Percentiles rank a stretch among this genome's conserved stretches.
Conservation (phyloP, 225 moss, liverwort and hornwort species). For the Straminergon stramineum region DNA sequence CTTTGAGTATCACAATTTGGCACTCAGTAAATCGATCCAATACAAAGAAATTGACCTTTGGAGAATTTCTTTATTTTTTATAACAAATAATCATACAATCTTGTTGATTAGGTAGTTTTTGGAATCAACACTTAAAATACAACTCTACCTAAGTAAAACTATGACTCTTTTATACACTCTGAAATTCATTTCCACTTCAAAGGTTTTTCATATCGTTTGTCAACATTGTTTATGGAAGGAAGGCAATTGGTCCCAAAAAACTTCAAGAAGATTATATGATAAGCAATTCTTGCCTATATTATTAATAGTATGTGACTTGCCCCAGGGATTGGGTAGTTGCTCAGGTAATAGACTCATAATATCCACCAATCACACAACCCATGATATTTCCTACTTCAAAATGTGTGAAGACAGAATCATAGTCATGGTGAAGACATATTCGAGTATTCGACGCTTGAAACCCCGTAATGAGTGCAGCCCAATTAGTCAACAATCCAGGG, state of each 20-base stretch:
- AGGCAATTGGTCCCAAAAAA: background rate
- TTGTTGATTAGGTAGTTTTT: background rate
- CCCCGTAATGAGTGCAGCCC: background rate
- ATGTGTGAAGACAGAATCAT: background rate
- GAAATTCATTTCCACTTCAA: background rate
- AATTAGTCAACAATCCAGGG: background rate
- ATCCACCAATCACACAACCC: background rate
- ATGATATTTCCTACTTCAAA: background rate
- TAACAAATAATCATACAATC: background rate
- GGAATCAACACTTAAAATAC: background rate
- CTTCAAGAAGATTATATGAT: background rate
- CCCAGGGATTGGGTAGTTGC: background rate
- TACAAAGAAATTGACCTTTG: background rate
- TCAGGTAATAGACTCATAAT: background rate
- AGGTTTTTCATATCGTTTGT: background rate
- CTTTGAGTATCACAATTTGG: background rate
- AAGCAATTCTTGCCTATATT: background rate
- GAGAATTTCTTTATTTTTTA: background rate
- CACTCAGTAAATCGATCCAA: background rate
- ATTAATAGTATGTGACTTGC: background rate
- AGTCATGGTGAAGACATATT: background rate
- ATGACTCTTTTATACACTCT: background rate
- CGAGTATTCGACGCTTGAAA: background rate
- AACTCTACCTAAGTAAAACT: background rate
- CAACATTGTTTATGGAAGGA: background rate